Conservation (phyloP, 495 filamentous ascomycete genomes). For the Podospora pseudopauciseta region DNA sequence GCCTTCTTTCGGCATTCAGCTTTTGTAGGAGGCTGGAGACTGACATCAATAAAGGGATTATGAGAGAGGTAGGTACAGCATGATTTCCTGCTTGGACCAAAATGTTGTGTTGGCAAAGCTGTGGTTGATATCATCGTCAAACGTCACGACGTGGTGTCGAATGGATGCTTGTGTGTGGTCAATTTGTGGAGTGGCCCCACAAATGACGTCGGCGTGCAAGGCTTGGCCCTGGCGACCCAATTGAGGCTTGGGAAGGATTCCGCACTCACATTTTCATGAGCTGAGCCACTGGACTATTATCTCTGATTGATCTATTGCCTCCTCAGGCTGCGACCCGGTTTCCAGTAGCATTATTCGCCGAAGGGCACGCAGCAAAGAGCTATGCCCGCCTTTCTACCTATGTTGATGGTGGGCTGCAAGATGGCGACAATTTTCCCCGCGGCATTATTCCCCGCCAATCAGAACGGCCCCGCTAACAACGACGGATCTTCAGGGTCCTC, state of each 20-base stretch:
- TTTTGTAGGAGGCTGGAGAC: neutral
- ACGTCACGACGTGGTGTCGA: conserved; percentile 15
- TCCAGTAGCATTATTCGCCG: neutral
- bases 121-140: conserved; percentile 9
- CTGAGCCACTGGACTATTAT: neutral
- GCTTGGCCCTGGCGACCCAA: neutral
- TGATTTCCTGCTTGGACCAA: neutral
- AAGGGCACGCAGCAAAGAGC: neutral
- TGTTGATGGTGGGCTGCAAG: conserved; percentile 6
- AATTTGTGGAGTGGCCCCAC: conserved; percentile 7
- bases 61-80: neutral
- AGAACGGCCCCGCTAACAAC: conserved; percentile 3
- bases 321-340: neutral
- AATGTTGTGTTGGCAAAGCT: conserved; percentile 3
- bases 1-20: neutral
- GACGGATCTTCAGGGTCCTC: conserved; percentile 28
- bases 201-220: conserved; percentile 20
- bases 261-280: neutral
- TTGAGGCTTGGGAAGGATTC: neutral
- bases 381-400: neutral
- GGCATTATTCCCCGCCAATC: conserved; percentile 1
- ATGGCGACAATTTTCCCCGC: conserved; percentile 7
- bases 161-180: conserved; percentile 1
- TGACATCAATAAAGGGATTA: neutral
- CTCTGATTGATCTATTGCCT: neutral